Evolutionary conservation across 2,329 filamentous ascomycete genomes (phyloP), one percentile per base, ranked within the genome.

Genomic region (Curvularia eragrostidis): DNA sequence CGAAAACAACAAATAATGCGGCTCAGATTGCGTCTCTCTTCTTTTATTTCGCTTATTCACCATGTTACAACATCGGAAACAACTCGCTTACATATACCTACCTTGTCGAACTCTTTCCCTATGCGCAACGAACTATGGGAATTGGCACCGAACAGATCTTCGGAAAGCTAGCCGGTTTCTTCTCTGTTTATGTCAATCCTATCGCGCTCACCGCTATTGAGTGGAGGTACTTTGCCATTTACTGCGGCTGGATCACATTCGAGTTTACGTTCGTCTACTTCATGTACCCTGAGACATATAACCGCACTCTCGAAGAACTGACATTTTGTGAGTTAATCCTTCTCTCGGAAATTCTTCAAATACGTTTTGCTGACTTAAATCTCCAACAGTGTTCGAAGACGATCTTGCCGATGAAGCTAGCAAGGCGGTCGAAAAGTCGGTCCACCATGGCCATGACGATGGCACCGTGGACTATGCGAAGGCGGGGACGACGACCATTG

Each of bases 31-130:
- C 79, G 3, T 78, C 78, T 36, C 65, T 87, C 30, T 82, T 88
- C 72, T 88, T 86, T 73, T 86, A 85, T 64, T 88, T 87, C 61
- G 77, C 80, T 3, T 89, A 87, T 70, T 81, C 80, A 9, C 84
- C 85, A 3, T 69, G 63, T 59, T 89, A 89, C 70, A 88, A 88
- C 64, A 80, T 89, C 48, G 86, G 85, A n/a, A 87, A 88, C 71
- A 89, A 89, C 67, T 84, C 87, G 13, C 77, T 89, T 53, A 87
- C 85, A 0, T 88, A 88, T 72, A 88, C 84, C 13, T 87, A 84
- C 71, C 78, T 87, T 4, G 77, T 87, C 21, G 85, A 88, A 61
- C 73, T 87, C 0, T 87, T 85, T 76, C 85, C 85, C 0, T 88
- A 84, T 65, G 77, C 82, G 1, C 79, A 83, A 52, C 81, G 85